phyloP scores from a whole-genome alignment of 2,329 filamentous ascomycete species.

The Elsinoe batatas region DNA sequence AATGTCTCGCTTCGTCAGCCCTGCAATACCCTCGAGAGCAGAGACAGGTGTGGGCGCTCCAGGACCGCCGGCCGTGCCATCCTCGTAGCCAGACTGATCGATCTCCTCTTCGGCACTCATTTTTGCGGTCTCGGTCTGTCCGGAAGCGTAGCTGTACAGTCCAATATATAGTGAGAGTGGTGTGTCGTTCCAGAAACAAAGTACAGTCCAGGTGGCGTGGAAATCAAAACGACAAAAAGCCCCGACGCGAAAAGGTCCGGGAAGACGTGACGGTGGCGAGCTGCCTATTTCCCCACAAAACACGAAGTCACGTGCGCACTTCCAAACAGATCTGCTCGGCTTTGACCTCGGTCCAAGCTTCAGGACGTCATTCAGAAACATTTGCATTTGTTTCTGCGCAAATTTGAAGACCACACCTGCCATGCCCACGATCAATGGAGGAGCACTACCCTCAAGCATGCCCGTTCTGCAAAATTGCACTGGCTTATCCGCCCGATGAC shows the following conservation, averaged over 20 bases:
- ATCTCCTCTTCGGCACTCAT: slow-evolving; percentile 43
- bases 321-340: not conserved
- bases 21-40: slow-evolving; percentile 80
- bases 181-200: not conserved
- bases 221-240: not conserved
- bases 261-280: slow-evolving; percentile 7
- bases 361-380: not conserved
- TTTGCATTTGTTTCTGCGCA: not conserved
- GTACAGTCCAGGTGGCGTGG: not conserved
- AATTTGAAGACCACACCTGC: not conserved
- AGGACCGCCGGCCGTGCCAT: slow-evolving; percentile 64
- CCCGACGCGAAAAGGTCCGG: slow-evolving; percentile 3
- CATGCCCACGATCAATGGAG: slow-evolving; percentile 8
- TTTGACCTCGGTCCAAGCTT: slow-evolving; percentile 1
- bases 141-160: not conserved
- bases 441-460: slow-evolving; percentile 38
- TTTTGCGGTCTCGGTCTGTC: not conserved
- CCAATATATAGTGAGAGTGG: not conserved
- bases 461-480: slow-evolving; percentile 50
- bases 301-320: slow-evolving; percentile 8
- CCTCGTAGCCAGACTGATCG: slow-evolving; percentile 64
- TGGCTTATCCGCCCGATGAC: slow-evolving; percentile 36
- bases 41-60: slow-evolving; percentile 86
- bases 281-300: slow-evolving; percentile 5
- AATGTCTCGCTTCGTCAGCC: slow-evolving; percentile 89